phyloP scores from a whole-genome alignment of 108 stramenopile species.

The Pseudonitzschia pungens region DNA sequence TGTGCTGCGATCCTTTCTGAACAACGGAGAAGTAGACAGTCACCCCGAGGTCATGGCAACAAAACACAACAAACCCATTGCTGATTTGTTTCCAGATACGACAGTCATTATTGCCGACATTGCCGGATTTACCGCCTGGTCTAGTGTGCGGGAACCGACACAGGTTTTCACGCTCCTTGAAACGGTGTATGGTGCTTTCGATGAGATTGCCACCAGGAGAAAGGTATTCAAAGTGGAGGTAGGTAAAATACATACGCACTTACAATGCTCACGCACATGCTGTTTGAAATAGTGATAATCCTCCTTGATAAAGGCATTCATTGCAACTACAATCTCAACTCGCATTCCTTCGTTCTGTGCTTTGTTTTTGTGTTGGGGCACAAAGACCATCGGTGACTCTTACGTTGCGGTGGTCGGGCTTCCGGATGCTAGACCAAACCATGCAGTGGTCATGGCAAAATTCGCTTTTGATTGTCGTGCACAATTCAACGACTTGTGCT shows the following conservation, averaged over 20 bases:
- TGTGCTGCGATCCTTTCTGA: background rate
- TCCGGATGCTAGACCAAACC: constrained; percentile 52
- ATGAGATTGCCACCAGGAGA: constrained; percentile 40
- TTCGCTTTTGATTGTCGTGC: constrained; percentile 53
- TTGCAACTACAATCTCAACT: too few relatives aligned
- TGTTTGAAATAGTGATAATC: too few relatives aligned
- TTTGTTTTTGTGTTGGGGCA: background rate
- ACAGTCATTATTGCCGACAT: constrained; percentile 76
- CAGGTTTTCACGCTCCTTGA: constrained; percentile 68
- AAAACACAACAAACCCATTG: constrained; percentile 47
- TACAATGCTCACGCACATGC: too few relatives aligned
- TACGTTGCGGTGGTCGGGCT: constrained; percentile 65
- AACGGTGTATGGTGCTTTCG: constrained; percentile 56
- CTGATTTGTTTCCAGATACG: constrained; percentile 67
- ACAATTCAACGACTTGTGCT: constrained; percentile 40
- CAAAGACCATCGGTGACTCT: constrained; percentile 43
- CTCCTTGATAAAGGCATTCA: too few relatives aligned
- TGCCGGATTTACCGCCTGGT: constrained; percentile 56
- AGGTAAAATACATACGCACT: too few relatives aligned
- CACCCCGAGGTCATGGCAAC: background rate
- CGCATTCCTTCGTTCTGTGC: background rate
- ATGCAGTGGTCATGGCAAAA: constrained; percentile 49
- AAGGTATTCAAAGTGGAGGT: constrained; percentile 60
- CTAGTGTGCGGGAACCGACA: constrained; percentile 44
- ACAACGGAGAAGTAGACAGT: background rate